Conservation (phyloP, 2,329 filamentous ascomycete genomes). For the Beauveria sp. region DNA sequence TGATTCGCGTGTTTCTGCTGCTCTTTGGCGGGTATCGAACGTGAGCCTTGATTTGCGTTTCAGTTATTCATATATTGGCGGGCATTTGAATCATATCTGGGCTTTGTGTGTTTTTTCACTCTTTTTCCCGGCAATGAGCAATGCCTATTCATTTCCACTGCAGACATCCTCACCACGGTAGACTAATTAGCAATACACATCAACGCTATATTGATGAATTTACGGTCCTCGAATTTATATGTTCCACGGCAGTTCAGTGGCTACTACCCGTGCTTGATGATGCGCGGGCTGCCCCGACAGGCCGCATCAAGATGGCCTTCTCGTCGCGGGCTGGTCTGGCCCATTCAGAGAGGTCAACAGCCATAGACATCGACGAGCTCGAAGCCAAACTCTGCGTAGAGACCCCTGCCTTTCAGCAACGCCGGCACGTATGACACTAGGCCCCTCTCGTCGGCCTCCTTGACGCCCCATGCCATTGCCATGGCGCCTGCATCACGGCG, state of each 20-base stretch:
- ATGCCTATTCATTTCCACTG: neutral
- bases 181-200: neutral
- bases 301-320: neutral
- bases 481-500: neutral
- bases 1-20: neutral
- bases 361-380: neutral
- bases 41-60: neutral
- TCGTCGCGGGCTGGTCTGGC: neutral
- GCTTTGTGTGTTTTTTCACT: neutral
- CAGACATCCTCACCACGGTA: neutral
- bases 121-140: neutral
- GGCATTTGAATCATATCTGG: neutral
- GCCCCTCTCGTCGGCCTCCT: neutral
- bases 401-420: neutral
- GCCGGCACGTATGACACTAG: neutral
- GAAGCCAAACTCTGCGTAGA: constrained; percentile 1
- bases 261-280: neutral
- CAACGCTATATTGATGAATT: no score
- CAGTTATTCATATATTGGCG: neutral
- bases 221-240: no score
- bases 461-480: neutral
- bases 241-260: neutral
- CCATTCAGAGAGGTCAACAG: neutral
- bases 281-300: neutral
- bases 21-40: neutral